Conservation (phyloP, 768 basidiomycete species). For the Hortiboletus flavorubellus region DNA sequence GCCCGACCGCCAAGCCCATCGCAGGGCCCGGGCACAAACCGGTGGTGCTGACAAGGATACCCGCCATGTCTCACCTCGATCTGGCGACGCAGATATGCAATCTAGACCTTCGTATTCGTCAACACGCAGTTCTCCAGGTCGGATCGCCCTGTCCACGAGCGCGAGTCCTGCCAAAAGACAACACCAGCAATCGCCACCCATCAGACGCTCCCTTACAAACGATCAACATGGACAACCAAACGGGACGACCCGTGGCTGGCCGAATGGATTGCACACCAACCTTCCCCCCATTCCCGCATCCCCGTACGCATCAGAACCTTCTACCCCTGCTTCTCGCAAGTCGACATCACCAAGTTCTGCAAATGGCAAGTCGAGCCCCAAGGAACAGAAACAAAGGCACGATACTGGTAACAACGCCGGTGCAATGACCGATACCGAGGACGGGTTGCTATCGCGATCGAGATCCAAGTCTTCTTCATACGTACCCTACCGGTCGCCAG, state of each 20-base stretch:
- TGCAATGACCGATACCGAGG: constrained; percentile 27
- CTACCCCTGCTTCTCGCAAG: constrained; percentile 53
- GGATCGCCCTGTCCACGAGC: constrained; percentile 21
- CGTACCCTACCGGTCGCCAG: constrained; percentile 51
- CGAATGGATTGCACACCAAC: constrained; percentile 34
- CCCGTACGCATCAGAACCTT: constrained; percentile 60
- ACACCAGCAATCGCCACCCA: constrained; percentile 20
- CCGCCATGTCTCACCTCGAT: constrained; percentile 31
- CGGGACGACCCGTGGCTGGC: constrained; percentile 29
- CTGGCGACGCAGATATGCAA: constrained; percentile 23
- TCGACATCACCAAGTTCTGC: constrained; percentile 33
- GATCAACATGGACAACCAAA: constrained; percentile 27
- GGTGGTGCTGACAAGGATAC: constrained; percentile 33
- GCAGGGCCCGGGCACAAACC: constrained; percentile 37
- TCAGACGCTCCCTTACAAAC: constrained; percentile 33
- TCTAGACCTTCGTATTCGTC: constrained; percentile 33
- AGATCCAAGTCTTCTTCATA: constrained; percentile 55
- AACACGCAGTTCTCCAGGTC: constrained; percentile 33
- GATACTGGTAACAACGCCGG: constrained; percentile 25
- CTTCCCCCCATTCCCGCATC: constrained; percentile 69
- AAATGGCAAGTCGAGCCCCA: constrained; percentile 33
- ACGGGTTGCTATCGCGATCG: constrained; percentile 43
- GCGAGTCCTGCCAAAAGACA: constrained; percentile 27
- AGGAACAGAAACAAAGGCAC: constrained; percentile 32
- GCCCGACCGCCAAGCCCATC: constrained; percentile 32